These are phyloP conservation scores for Phytophthora cactorum DNA, from an alignment of 352 stramenopile genomes.

Conservation along the genomic window DNA sequence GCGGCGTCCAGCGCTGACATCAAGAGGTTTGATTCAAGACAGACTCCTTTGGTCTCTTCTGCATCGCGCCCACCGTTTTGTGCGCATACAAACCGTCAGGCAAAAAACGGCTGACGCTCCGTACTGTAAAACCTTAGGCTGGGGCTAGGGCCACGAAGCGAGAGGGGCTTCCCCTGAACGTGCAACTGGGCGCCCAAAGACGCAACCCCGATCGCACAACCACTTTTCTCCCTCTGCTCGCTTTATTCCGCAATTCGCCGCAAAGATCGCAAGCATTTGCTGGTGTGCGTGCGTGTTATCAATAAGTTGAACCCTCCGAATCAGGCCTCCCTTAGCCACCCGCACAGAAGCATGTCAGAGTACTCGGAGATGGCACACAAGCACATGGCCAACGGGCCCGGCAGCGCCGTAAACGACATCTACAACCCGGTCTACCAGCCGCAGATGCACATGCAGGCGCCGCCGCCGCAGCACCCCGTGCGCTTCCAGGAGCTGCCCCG, in stretches of 20 bases:
- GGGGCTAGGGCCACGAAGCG: slow-evolving; percentile 19
- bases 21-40: background rate
- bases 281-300: slow-evolving; percentile 8
- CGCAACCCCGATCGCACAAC: slow-evolving; percentile 33
- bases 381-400: slow-evolving; percentile 38
- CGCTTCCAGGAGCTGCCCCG: slow-evolving; percentile 73
- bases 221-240: slow-evolving; percentile 25
- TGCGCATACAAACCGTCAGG: slow-evolving; percentile 22
- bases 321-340: slow-evolving; percentile 9
- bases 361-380: slow-evolving; percentile 44
- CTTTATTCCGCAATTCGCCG: slow-evolving; percentile 57
- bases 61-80: slow-evolving; percentile 18
- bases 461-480: slow-evolving; percentile 21
- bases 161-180: slow-evolving; percentile 16
- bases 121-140: slow-evolving; percentile 34
- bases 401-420: slow-evolving; percentile 31
- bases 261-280: slow-evolving; percentile 43
- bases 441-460: slow-evolving; percentile 23
- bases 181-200: slow-evolving; percentile 18
- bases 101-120: slow-evolving; percentile 29
- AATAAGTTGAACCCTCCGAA: slow-evolving; percentile 21
- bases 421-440: slow-evolving; percentile 31
- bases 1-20: background rate
- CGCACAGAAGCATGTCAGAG: slow-evolving; percentile 33
- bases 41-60: slow-evolving; percentile 9